Conservation (phyloP, 2,329 filamentous ascomycete genomes). For the Microsporum audouinii region DNA sequence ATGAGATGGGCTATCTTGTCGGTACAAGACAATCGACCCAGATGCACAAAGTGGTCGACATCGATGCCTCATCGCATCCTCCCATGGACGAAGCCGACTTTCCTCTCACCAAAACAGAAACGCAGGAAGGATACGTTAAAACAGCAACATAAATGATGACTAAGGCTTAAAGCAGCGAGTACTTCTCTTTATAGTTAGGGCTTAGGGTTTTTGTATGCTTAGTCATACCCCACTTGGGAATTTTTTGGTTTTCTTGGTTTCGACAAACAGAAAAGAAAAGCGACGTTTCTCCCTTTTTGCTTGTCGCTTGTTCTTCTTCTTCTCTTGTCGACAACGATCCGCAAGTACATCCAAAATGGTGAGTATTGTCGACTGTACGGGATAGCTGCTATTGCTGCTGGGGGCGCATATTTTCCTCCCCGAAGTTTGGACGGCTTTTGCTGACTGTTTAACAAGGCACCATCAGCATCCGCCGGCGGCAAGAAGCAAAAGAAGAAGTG, state of each 20-base stretch:
- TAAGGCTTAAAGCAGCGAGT: not conserved
- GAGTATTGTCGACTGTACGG: constrained; percentile 13
- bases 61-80: constrained; percentile 8
- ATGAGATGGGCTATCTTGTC: constrained; percentile 10
- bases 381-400: not conserved
- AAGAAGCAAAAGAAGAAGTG: constrained; percentile 48
- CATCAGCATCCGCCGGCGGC: constrained; percentile 38
- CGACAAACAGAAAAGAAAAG: constrained; percentile 2
- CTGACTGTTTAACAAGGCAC: constrained; percentile 26
- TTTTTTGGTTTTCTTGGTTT: constrained; percentile 4
- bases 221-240: constrained; percentile 30
- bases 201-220: constrained; percentile 24
- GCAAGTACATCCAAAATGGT: constrained; percentile 30
- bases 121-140: not conserved
- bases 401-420: not conserved
- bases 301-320: constrained; percentile 20
- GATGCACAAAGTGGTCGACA: constrained; percentile 7
- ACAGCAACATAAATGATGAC: not conserved
- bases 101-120: not conserved
- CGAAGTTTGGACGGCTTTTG: not conserved
- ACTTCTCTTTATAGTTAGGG: constrained; percentile 17
- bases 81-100: constrained; percentile 7
- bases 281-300: constrained; percentile 14
- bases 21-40: constrained; percentile 5
- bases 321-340: constrained; percentile 26